Evolutionary conservation across 257 asterid species (phyloP).

Genomic region (Salvia hispanica): DNA sequence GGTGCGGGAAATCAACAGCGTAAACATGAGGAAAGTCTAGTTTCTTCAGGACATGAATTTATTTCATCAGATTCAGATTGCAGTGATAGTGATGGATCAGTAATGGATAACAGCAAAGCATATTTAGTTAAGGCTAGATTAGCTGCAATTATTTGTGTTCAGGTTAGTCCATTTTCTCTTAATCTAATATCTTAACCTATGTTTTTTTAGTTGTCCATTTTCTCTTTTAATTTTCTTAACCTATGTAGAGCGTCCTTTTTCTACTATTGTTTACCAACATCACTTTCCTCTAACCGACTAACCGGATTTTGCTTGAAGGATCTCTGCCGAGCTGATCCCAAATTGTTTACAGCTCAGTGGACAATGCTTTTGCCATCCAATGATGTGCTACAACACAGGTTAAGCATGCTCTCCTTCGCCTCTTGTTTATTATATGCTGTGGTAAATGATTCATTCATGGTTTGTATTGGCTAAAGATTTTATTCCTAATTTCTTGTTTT

Average conservation of each 20-base stretch:
- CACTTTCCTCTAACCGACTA: slow-evolving; percentile 13
- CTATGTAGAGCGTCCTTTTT: slow-evolving; percentile 17
- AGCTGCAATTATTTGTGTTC: slow-evolving; percentile 83
- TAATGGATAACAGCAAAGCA: slow-evolving; percentile 43
- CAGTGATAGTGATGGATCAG: slow-evolving; percentile 82
- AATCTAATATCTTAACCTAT: slow-evolving; percentile 19
- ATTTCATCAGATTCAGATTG: slow-evolving; percentile 87
- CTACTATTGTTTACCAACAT: slow-evolving; percentile 7
- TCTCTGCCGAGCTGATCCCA: slow-evolving; percentile 90
- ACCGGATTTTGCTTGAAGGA: slow-evolving; percentile 60
- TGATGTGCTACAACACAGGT: slow-evolving; percentile 88
- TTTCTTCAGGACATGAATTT: slow-evolving; percentile 48
- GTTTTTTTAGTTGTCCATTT: slow-evolving; percentile 18
- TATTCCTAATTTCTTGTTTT: slow-evolving; percentile 6
- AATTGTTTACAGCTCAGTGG: slow-evolving; percentile 82
- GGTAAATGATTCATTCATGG: slow-evolving; percentile 4
- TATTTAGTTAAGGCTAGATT: slow-evolving; percentile 68
- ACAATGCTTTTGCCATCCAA: slow-evolving; percentile 83
- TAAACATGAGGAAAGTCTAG: slow-evolving; percentile 43
- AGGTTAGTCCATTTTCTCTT: slow-evolving; percentile 55
- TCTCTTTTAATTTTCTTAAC: too few relatives aligned
- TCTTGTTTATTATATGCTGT: slow-evolving; percentile 17
- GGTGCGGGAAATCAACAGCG: slow-evolving; percentile 37
- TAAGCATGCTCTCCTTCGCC: slow-evolving; percentile 34
- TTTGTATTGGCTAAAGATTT: slow-evolving; percentile 4